phyloP scores from a whole-genome alignment of 768 basidiomycete genomes.

The Russula griseocarnosa region DNA sequence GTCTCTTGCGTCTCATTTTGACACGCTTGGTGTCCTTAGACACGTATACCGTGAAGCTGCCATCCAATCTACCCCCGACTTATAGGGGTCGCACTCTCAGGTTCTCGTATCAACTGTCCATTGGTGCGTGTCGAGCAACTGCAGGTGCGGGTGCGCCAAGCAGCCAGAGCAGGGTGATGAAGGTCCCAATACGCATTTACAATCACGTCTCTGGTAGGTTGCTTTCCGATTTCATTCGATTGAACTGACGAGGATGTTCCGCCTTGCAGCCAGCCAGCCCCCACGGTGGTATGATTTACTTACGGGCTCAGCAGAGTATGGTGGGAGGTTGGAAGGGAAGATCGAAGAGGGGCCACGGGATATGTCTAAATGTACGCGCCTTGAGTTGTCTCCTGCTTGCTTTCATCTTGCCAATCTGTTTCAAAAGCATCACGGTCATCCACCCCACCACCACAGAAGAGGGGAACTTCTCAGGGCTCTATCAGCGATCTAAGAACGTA shows the following conservation, averaged over 20 bases:
- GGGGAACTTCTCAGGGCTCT: conserved; percentile 13
- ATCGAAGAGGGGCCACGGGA: conserved; percentile 19
- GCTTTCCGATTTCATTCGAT: not conserved
- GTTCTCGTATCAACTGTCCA: conserved; percentile 87
- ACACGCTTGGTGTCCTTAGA: conserved; percentile 43
- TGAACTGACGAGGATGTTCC: not conserved
- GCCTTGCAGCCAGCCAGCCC: conserved; percentile 18
- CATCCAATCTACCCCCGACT: conserved; percentile 81
- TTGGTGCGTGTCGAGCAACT: conserved; percentile 75
- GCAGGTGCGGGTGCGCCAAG: conserved; percentile 37
- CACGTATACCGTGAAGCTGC: conserved; percentile 72
- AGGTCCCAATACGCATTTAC: conserved; percentile 87
- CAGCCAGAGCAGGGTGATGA: conserved; percentile 74
- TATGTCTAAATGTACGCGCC: conserved; percentile 16
- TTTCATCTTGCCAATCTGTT: conserved; percentile 9
- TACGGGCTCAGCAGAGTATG: conserved; percentile 14
- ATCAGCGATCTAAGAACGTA: conserved; percentile 24
- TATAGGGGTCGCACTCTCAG: conserved; percentile 78
- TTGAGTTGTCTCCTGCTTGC: conserved; percentile 1
- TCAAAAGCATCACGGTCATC: not conserved
- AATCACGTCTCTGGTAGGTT: conserved; percentile 71
- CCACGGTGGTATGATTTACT: conserved; percentile 18
- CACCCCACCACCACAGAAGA: not conserved
- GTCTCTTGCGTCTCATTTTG: conserved; percentile 6
- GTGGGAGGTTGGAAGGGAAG: conserved; percentile 22